Evolutionary conservation across 805 yeast genomes (phyloP), one percentile per base, ranked within the genome.

Genomic region (Danielozyma ontarioensis): DNA sequence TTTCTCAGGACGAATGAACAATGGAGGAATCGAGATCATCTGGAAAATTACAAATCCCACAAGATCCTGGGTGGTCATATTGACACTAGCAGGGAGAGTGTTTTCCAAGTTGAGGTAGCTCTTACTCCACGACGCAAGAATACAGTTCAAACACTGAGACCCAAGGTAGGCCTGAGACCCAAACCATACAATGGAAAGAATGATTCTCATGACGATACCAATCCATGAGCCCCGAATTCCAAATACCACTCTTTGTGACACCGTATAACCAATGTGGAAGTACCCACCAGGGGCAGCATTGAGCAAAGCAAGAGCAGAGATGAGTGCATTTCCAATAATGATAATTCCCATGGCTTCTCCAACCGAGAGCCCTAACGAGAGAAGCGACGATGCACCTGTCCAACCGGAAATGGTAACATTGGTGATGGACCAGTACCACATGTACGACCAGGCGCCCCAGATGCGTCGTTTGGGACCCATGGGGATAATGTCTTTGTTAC

Each of bases 201-300:
- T 55, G 25, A 64, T 58, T 47, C 79, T 55, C 36, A 65, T 63
- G 8, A 60, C 36, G 22, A 74, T 54, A n/a, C 70, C 72, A 17
- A 72, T 34, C 28, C 50, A 57, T 4, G 71, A 59, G 3, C 77
- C 76, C 37, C 58, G 50, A 24, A 70, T 55, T 7, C 80, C 79
- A 53, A 68, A 73, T 0, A 68, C 52, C 29, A 62, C 58, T 31
- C 78, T 50, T 16, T 62, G 55, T 32, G 58, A 57, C 8, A 73
- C 59, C 3, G 78, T 64, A 41, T 59, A 74, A 1, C 78, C 76
- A 27, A 74, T 57, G 47, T 72, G 76, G 57, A 67, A 73, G 29
- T 70, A 64, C 13, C 54, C 47, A 28, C 80, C 80, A 0, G 71
- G 74, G 32, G 57, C 62, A 13, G 74, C 65, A 45, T 71, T 72